These are phyloP conservation scores for Camellia sinensis DNA, from an alignment of 148 eudicot genomes.

Conservation along the genomic window DNA sequence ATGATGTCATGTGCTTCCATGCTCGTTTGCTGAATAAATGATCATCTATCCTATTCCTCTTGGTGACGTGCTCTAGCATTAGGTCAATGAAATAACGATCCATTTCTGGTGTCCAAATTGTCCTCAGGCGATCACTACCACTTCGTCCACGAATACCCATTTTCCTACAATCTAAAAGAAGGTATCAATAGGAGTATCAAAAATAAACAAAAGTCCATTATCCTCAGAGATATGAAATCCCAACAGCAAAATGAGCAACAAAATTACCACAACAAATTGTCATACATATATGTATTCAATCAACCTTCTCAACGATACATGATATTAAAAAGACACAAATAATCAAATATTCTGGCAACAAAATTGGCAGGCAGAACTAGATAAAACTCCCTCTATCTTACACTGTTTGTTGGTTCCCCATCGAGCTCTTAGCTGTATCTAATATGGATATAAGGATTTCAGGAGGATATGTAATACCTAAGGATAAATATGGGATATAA, in stretches of 20 bases:
- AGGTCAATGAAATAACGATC: constrained; percentile 37
- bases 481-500: too few relatives aligned
- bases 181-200: not conserved
- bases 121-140: constrained; percentile 30
- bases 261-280: not conserved
- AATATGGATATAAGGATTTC: not conserved
- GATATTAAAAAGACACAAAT: too few relatives aligned
- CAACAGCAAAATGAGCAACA: not conserved
- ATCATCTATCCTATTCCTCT: constrained; percentile 29
- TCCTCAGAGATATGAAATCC: not conserved
- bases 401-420: not conserved
- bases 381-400: not conserved
- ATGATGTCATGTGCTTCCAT: constrained; percentile 32
- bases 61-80: constrained; percentile 32
- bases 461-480: too few relatives aligned
- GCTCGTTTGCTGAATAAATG: constrained; percentile 31
- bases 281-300: not conserved
- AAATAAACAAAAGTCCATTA: not conserved
- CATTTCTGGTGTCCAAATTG: constrained; percentile 44
- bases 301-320: not conserved
- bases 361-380: not conserved
- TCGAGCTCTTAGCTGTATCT: not conserved
- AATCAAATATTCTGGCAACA: not conserved
- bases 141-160: constrained; percentile 26
- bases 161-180: constrained; percentile 8